phyloP scores from a whole-genome alignment of 768 basidiomycete species.

The Ramaria sp. region DNA sequence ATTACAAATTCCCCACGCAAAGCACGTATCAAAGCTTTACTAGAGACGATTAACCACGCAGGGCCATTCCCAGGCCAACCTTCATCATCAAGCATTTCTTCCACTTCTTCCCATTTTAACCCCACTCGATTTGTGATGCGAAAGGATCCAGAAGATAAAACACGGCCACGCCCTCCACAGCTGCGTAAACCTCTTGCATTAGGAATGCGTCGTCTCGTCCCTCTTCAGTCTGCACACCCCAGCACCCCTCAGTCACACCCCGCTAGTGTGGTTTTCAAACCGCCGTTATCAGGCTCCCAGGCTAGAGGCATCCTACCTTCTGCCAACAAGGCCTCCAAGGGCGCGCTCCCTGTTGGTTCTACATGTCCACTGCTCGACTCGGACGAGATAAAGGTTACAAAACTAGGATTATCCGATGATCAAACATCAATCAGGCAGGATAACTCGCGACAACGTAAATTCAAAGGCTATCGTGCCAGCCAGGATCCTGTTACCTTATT shows the following conservation, averaged over 20 bases:
- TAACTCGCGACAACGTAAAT: not conserved
- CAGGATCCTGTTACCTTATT: not conserved
- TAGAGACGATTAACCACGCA: slow-evolving; percentile 1
- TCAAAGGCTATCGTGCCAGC: not conserved
- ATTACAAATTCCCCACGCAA: slow-evolving; percentile 3
- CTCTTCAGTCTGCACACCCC: not conserved
- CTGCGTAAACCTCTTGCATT: not conserved
- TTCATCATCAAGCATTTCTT: not conserved
- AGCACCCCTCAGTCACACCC: not conserved
- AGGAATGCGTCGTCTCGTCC: not conserved
- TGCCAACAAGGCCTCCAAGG: no score
- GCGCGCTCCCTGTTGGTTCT: no score
- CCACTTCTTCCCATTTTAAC: not conserved
- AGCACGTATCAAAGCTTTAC: slow-evolving; percentile 7
- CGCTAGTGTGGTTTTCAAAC: not conserved
- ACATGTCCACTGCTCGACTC: not conserved
- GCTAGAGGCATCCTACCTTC: no score
- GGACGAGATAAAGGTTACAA: not conserved
- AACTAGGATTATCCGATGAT: not conserved
- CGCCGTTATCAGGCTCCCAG: not conserved
- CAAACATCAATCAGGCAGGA: not conserved
- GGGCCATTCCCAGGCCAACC: not conserved
- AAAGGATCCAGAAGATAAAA: not conserved
- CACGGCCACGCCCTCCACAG: not conserved
- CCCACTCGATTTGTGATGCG: not conserved